Base-by-base conservation (phyloP, 345 rosid genomes). In the Carallia pectinifolia region DNA sequence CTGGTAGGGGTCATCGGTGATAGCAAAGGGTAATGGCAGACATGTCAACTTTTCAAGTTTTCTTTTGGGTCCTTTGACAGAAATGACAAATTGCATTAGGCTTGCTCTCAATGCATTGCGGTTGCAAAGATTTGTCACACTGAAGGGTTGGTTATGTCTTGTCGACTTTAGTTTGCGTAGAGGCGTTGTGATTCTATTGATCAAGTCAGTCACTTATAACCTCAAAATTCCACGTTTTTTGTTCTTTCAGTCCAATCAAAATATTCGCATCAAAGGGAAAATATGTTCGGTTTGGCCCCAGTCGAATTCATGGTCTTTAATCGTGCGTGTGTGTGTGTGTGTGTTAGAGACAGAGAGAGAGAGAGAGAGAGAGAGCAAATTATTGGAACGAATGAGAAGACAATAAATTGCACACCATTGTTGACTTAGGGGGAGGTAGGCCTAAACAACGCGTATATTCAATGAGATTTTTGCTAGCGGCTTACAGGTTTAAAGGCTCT, bases 21-120 rank as follows among this genome's bases (percentile, higher is more conserved):
- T 62, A 4, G 68, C 66, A 61, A 62, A 38, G 10, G 61, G 64
- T 63, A 68, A 70, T 84, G 87, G 82, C 80, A 70, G 85, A 81
- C 85, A 84, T 62, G 44, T 58, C 40, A 62, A 74, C 34, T 53
- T 62, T 65, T 65, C 50, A 16, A 48, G 67, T 33, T 29, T 37
- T 13, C 34, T 47, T 58, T 58, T 39, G 61, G 68, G 64, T 39
- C 40, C 27, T 59, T 58, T 71, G 55, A 55, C 71, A 58, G 54
- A 77, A 69, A 62, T 65, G 72, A 58, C 59, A 70, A 61, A 31
- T 47, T 52, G 40, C 16, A 15, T 7, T 18, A 8, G 4, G 27
- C 37, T 56, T 31, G 37, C 65, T 27, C 65, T 27, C 12, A 12
- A 40, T 55, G 31, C 16, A 50, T 16, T 61, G 63, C 68, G 75